Evolutionary conservation across 2,329 filamentous ascomycete species (phyloP), one percentile per base, ranked within the genome.

Genomic region (Sclerotinia sclerotiorum): DNA sequence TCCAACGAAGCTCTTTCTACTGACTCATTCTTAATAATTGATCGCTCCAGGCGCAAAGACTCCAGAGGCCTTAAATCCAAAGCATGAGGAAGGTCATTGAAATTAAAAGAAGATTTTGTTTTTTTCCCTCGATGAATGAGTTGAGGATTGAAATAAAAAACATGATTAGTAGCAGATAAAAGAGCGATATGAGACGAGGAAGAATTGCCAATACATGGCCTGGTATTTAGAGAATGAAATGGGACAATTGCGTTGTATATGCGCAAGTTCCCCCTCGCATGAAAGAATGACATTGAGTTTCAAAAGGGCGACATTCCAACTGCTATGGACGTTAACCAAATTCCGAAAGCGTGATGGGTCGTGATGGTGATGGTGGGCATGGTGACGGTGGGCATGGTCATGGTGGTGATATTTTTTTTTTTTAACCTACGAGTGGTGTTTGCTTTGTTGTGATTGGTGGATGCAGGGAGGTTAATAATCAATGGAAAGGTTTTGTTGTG

Each of bases 21-120:
- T n/a, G 63, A 56, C 48, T 49, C 39, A 5, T 24, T 44, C 42
- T 39, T 39, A n/a, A 35, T 3, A 3, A 27, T 17, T n/a, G 39
- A 21, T 67, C n/a, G 24, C 42, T 81, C 77, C 17, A 77, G 69
- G 66, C 73, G 68, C 11, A 77, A 72, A 21, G 77, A 75, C 42
- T 78, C 76, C 35, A 80, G 68, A 11, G 65, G 56, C 29, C 21
- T 62, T 24, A 56, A n/a, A n/a, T 65, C 52, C 5, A 60, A 27
- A 5, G 8, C 39, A 46, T 46, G 71, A 6, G 86, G 85, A 44
- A 89, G 79, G 63, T 88, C 86, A 13, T 84, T 82, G 5, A 88
- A 79, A 69, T 79, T 84, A 72, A 88, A 72, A 1, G 82, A 83
- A 3, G 84, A 82, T 74, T 77, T 84, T 6, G 84, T 86, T 78